A percentile compares a stretch with the other conserved stretches of the same genome.
Evolutionary conservation across 345 rosid species (phyloP).

Genomic region (Xanthoceras sorbifolium): DNA sequence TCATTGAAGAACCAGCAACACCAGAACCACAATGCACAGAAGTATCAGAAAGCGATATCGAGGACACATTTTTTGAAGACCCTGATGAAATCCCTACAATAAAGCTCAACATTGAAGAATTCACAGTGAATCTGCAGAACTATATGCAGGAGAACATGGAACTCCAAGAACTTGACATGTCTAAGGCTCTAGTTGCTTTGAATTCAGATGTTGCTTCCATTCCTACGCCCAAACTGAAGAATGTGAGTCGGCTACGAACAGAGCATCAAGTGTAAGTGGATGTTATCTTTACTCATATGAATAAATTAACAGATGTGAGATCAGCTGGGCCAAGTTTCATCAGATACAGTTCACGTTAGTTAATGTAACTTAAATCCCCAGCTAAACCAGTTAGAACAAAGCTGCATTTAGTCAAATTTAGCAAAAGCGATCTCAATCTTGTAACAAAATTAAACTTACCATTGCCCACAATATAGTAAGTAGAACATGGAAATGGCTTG

Average conservation of each 20-base stretch:
- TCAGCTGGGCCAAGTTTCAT: constrained; percentile 10
- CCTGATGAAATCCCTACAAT: constrained; percentile 86
- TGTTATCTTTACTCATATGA: constrained; percentile 16
- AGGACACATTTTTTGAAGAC: constrained; percentile 63
- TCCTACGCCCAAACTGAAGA: constrained; percentile 77
- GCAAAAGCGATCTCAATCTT: not conserved
- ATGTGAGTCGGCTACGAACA: constrained; percentile 77
- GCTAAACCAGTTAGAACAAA: constrained; percentile 13
- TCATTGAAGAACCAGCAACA: constrained; percentile 83
- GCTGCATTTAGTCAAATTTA: constrained; percentile 12
- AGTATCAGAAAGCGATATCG: constrained; percentile 63
- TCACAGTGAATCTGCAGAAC: constrained; percentile 55
- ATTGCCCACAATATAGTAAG: not conserved
- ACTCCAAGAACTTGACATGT: constrained; percentile 73
- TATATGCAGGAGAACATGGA: constrained; percentile 67
- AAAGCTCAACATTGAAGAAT: constrained; percentile 61
- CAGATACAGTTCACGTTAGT: not conserved
- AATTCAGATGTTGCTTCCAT: constrained; percentile 58
- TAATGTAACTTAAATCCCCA: not conserved
- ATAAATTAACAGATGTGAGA: not conserved
- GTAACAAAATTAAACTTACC: not conserved
- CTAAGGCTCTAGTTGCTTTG: constrained; percentile 88
- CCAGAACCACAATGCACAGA: constrained; percentile 60
- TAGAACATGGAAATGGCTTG: not conserved
- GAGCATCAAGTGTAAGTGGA: constrained; percentile 96